Evolutionary conservation across 2,329 filamentous ascomycete species (phyloP), one percentile per base, ranked within the genome.

Genomic region (Xylaria arbuscula): DNA sequence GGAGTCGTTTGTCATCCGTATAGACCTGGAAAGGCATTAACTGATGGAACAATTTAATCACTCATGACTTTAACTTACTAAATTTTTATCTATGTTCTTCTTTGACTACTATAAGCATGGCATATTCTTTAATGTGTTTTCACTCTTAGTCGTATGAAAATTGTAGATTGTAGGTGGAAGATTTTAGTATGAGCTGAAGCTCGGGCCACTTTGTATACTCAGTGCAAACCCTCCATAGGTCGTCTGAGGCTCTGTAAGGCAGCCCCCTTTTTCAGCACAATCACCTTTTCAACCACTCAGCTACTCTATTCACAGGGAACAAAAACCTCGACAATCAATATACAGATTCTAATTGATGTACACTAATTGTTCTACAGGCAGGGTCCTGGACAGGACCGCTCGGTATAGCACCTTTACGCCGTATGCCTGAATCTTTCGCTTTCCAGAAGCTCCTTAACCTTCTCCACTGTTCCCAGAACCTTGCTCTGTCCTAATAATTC

Each of bases 381-480:
- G 53, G 63, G 54, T 62, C 2, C 28, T 3, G 28, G 28, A 28
- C 28, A 28, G 28, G 28, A 28, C 28, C 36, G 67, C 67, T 64
- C 69, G 48, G 51, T 70, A 67, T 72, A 69, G 65, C n/a, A 70
- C 32, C 58, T 55, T 32, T 11, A 10, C 34, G 6, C 63, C 53
- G 74, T 72, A 47, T 76, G 70, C 69, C 77, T 82, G 73, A 85
- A 85, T 64, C 83, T 83, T 75, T 87, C 83, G 66, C 80, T 83
- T 63, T 83, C 85, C 62, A 91, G 80, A 42, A 89, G 76, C 76
- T 90, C 86, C 75, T 88, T 84, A 24, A 89, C 83, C 76, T 87
- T 86, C 69, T 87, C 83, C 7, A 85, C 81, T 7, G 84, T 86
- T 42, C 84, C 83, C 15, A 84, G 75, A 19, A 81, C 80, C 76